phyloP scores from a whole-genome alignment of 495 filamentous ascomycete genomes.

The Aspergillus sclerotiicarbonarius region DNA sequence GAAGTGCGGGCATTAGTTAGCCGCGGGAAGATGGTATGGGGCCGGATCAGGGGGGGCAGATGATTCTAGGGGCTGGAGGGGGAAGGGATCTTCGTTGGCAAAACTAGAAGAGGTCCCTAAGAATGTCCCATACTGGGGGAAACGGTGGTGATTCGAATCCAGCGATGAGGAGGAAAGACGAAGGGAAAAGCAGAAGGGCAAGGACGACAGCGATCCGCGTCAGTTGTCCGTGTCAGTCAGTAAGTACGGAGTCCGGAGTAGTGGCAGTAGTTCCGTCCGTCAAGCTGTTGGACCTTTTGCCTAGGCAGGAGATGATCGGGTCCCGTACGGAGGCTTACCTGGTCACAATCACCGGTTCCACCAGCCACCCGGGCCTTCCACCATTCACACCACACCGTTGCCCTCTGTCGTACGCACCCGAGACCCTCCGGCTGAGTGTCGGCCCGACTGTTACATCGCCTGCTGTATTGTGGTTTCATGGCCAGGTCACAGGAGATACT shows the following conservation, averaged over 20 bases:
- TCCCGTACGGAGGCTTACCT: not conserved
- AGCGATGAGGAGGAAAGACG: conserved; percentile 4
- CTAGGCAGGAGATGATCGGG: not conserved
- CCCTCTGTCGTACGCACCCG: too few species aligned
- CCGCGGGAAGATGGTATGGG: conserved; percentile 16
- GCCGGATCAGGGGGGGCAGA: conserved; percentile 7
- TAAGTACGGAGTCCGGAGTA: not conserved
- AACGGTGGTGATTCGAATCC: conserved; percentile 3
- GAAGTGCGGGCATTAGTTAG: conserved; percentile 18
- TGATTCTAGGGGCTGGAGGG: not conserved
- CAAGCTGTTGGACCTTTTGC: not conserved
- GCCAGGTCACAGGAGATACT: too few species aligned
- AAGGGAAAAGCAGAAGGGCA: conserved; percentile 13
- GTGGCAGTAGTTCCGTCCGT: not conserved
- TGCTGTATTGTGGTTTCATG: not conserved
- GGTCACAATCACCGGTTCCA: not conserved
- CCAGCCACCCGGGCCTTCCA: too few species aligned
- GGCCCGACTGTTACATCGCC: not conserved
- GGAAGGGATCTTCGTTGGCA: not conserved
- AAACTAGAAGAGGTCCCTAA: not conserved
- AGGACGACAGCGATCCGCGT: not conserved
- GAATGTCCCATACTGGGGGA: not conserved
- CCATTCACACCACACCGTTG: too few species aligned
- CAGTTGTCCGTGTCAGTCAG: not conserved
- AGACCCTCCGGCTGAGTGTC: not conserved